phyloP scores from a whole-genome alignment of 345 rosid species.

The Citrus sp. region DNA sequence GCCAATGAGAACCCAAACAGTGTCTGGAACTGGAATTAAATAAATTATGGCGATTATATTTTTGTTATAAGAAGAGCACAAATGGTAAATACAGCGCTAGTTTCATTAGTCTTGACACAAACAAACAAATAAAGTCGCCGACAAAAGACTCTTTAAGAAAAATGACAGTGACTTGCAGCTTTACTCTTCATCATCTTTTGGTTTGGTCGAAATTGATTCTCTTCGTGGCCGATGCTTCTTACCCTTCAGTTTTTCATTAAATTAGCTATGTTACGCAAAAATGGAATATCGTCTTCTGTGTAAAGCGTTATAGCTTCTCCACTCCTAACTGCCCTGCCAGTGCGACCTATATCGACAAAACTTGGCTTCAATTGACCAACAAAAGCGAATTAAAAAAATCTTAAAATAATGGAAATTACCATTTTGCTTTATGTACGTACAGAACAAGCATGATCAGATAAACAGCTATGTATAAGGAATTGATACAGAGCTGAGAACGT shows the following conservation, averaged over 20 bases:
- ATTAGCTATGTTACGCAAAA: slow-evolving; percentile 78
- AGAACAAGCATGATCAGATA: background rate
- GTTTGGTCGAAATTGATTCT: slow-evolving; percentile 67
- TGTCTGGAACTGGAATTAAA: no score
- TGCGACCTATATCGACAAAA: slow-evolving; percentile 49
- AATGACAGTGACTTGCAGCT: background rate
- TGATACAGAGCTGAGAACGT: no score
- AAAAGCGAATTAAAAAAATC: background rate
- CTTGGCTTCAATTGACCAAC: slow-evolving; percentile 1
- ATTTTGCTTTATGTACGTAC: background rate
- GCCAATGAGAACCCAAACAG: no score
- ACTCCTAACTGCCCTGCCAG: slow-evolving; percentile 86
- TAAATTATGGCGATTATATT: no score
- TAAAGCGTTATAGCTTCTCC: slow-evolving; percentile 90
- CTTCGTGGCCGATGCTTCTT: slow-evolving; percentile 76
- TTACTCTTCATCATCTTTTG: slow-evolving; percentile 36
- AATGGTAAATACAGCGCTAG: no score
- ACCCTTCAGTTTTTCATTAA: slow-evolving; percentile 77
- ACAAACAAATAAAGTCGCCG: background rate
- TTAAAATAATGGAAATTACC: background rate
- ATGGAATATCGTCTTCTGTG: slow-evolving; percentile 77
- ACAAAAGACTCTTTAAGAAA: background rate
- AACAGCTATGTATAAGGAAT: background rate
- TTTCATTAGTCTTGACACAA: background rate
- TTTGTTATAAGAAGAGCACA: no score